Evolutionary conservation across 441 rosid genomes (phyloP).

Genomic region (Adansonia madagascariensis): DNA sequence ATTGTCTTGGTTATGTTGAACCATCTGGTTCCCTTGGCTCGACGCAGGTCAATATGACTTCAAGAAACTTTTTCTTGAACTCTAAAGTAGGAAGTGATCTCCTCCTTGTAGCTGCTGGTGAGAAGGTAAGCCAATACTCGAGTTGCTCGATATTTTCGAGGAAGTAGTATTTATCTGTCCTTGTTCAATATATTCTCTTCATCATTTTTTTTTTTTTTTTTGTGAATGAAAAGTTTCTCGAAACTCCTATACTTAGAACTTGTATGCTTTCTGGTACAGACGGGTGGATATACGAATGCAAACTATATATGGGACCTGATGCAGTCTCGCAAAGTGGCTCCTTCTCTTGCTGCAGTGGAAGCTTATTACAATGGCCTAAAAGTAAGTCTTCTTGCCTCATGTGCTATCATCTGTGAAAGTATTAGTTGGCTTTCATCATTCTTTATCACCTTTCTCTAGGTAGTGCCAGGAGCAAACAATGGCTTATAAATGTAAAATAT

Average conservation of each 20-base stretch:
- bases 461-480: background rate
- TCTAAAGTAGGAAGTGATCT: conserved; percentile 71
- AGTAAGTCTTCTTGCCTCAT: conserved; percentile 47
- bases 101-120: conserved; percentile 80
- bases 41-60: conserved; percentile 64
- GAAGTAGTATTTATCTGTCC: background rate
- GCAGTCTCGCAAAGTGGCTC: conserved; percentile 60
- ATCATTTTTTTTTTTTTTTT: too few relatives aligned
- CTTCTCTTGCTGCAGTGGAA: conserved; percentile 61
- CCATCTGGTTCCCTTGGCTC: conserved; percentile 24
- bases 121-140: conserved; percentile 57
- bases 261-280: conserved; percentile 43
- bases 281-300: conserved; percentile 84
- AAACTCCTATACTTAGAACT: background rate
- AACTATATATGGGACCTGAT: conserved; percentile 90
- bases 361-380: conserved; percentile 85
- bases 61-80: conserved; percentile 58
- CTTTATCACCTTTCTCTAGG: background rate
- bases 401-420: background rate
- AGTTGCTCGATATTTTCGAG: background rate
- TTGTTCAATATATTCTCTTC: background rate
- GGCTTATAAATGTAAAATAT: background rate
- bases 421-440: background rate
- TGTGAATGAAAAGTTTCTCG: background rate
- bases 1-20: conserved; percentile 19